These are phyloP conservation scores for Stephania yunnanensis DNA, from an alignment of 164 flowering plant genomes.

Conservation along the genomic window DNA sequence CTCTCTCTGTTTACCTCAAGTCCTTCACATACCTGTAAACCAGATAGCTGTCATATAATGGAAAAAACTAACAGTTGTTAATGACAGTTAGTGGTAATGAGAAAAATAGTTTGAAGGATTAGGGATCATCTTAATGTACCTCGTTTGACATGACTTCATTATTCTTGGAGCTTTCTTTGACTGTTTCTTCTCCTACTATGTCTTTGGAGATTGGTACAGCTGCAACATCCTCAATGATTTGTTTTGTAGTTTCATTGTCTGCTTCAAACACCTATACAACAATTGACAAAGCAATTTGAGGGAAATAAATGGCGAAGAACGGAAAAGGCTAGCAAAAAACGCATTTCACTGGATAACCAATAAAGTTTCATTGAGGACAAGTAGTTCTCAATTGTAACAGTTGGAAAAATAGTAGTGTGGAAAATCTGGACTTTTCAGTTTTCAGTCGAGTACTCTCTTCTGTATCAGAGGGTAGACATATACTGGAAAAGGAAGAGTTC, in stretches of 20 bases:
- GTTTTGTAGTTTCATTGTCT: neutral
- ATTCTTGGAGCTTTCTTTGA: neutral
- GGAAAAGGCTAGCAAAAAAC: neutral
- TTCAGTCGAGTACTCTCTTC: neutral
- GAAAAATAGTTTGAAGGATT: neutral
- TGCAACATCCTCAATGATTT: neutral
- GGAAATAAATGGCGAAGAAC: neutral
- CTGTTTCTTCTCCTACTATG: neutral
- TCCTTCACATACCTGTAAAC: slow-evolving; percentile 9
- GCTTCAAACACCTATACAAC: neutral
- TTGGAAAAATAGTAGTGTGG: neutral
- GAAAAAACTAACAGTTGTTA: neutral
- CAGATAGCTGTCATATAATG: slow-evolving; percentile 3
- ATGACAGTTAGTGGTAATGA: no score
- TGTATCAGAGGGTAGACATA: neutral
- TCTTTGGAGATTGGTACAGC: neutral
- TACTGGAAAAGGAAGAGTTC: no score
- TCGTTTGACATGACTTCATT: neutral
- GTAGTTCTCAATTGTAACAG: neutral
- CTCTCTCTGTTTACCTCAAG: slow-evolving; percentile 2
- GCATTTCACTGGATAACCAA: neutral
- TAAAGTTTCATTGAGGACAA: neutral
- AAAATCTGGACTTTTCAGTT: neutral
- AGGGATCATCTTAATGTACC: slow-evolving; percentile 1
- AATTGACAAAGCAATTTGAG: neutral